Evolutionary conservation across 2,329 filamentous ascomycete species (phyloP).

Genomic region (Septoria petroselini): DNA sequence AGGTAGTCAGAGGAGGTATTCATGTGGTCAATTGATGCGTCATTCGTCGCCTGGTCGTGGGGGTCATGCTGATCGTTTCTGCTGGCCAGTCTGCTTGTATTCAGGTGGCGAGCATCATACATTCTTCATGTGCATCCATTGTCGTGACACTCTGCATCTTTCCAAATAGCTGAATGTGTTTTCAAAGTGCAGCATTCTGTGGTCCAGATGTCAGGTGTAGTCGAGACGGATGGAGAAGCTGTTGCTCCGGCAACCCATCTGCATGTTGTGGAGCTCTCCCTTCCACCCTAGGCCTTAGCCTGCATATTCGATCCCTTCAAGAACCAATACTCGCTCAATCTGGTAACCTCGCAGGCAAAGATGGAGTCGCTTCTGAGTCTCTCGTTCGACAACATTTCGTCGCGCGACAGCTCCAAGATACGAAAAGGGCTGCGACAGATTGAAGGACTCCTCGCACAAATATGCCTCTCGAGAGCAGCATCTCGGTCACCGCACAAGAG

Average conservation of each 20-base stretch:
- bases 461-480: constrained; percentile 68
- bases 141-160: too few relatives aligned
- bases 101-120: too few relatives aligned
- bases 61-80: too few relatives aligned
- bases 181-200: too few relatives aligned
- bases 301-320: constrained; percentile 20
- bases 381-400: constrained; percentile 94
- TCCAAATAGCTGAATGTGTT: too few relatives aligned
- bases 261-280: constrained; percentile 4
- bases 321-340: constrained; percentile 16
- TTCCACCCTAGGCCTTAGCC: constrained; percentile 16
- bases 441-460: constrained; percentile 88
- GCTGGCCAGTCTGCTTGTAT: too few relatives aligned
- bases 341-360: constrained; percentile 16
- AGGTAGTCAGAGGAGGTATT: too few relatives aligned
- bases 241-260: not conserved
- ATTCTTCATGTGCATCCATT: too few relatives aligned
- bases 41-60: too few relatives aligned
- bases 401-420: constrained; percentile 83
- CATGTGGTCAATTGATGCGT: too few relatives aligned
- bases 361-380: constrained; percentile 93
- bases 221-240: not conserved
- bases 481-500: constrained; percentile 37
- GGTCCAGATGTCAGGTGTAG: too few relatives aligned
- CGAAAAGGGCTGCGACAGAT: constrained; percentile 92